Conservation (phyloP, 2,329 filamentous ascomycete species). For the Trichophyton simii region DNA sequence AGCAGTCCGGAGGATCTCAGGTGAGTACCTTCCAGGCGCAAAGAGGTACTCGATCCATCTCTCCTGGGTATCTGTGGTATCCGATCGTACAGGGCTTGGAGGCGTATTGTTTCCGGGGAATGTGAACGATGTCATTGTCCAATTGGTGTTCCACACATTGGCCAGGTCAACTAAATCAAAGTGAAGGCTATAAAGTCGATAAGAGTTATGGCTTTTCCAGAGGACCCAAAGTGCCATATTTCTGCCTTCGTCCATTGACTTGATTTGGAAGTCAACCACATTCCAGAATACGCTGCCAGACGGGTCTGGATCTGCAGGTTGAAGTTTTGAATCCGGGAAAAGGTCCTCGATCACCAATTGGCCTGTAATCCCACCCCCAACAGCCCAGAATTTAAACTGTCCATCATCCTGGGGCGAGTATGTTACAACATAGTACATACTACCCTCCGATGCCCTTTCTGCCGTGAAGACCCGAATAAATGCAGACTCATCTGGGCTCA, state of each 20-base stretch:
- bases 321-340: conserved; percentile 50
- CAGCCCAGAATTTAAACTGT: conserved; percentile 89
- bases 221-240: conserved; percentile 58
- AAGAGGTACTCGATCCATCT: conserved; percentile 80
- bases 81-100: conserved; percentile 48
- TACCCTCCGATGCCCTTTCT: conserved; percentile 34
- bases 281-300: conserved; percentile 68
- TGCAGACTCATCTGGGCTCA: conserved; percentile 67
- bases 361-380: conserved; percentile 48
- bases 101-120: conserved; percentile 40
- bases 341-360: conserved; percentile 55
- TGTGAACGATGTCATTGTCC: conserved; percentile 57
- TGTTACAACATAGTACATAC: conserved; percentile 55
- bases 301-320: conserved; percentile 49
- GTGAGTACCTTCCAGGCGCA: conserved; percentile 68
- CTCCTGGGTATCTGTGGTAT: conserved; percentile 59
- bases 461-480: conserved; percentile 60
- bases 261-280: conserved; percentile 60
- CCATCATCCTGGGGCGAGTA: conserved; percentile 80
- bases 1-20: conserved; percentile 68
- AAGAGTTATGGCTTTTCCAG: conserved; percentile 75
- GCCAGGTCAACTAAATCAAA: conserved; percentile 55
- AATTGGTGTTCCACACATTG: conserved; percentile 52
- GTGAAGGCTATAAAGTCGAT: conserved; percentile 59
- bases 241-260: conserved; percentile 41